Base-by-base conservation (phyloP, 2,329 filamentous ascomycete species). In the Sarocladiaceae sp. region DNA sequence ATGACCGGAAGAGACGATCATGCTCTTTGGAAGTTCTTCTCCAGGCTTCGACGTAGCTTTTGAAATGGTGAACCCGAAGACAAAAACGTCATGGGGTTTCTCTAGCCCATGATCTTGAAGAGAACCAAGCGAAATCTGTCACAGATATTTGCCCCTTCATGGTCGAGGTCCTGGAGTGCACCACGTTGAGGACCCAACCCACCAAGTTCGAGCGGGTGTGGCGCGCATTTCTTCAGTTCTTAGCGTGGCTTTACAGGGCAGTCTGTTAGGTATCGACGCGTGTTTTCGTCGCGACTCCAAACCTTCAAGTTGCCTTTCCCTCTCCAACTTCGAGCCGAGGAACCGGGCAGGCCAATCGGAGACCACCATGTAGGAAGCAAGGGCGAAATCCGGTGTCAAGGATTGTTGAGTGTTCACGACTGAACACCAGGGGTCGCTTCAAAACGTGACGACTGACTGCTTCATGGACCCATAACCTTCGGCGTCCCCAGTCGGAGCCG, bases 131-230 rank as follows among this genome's bases (percentile, higher is more conserved):
- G 66, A 8, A 74, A 74, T 2, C 74, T 58, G 55, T 74, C 71
- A 28, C 63, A 64, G 55, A 74, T 77, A 54, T 74, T 77, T 54
- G 64, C 64, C 1, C 74, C 73, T 17, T 70, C 61, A 51, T 70
- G 73, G 52, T 75, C 72, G 4, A 78, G 61, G n/a, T 76, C 72
- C 4, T 62, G 57, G 20, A 74, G 42, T 68, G 61, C 5, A 68
- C 63, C 40, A 69, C 74, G 60, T 76, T 75, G 26, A 77, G 62
- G 2, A 76, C 68, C n/a, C n/a, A n/a, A n/a, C n/a, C n/a, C n/a
- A n/a, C n/a, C n/a, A n/a, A n/a, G n/a, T n/a, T n/a, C n/a, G n/a
- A n/a, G n/a, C n/a, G n/a, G n/a, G n/a, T n/a, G n/a, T n/a, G n/a
- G n/a, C n/a, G n/a, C n/a, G n/a, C n/a, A n/a, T n/a, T n/a, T n/a